Conservation (phyloP, 192 early-diverging fungal genomes). For the Pilaira anomala region DNA sequence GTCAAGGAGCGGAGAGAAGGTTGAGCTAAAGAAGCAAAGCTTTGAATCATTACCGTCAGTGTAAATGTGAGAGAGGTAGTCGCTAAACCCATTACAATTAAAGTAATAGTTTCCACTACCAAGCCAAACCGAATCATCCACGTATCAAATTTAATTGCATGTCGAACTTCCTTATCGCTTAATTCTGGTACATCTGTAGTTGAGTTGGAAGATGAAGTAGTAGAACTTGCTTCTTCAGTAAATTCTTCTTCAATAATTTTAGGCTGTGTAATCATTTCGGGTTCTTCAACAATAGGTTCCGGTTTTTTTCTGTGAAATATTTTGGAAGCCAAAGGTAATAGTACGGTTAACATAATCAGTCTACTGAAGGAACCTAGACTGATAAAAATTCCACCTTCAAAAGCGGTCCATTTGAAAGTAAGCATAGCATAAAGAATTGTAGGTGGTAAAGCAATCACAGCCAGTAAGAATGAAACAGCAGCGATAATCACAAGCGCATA, state of each 20-base stretch:
- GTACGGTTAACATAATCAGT: constrained; percentile 28
- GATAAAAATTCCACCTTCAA: constrained; percentile 41
- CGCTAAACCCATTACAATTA: constrained; percentile 33
- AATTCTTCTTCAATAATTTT: not conserved
- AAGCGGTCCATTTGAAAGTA: constrained; percentile 43
- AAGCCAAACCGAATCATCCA: constrained; percentile 45
- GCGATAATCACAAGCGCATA: constrained; percentile 26
- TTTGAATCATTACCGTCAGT: constrained; percentile 23
- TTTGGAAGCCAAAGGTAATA: constrained; percentile 36
- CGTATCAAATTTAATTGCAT: constrained; percentile 35
- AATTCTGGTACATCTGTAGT: not conserved
- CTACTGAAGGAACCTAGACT: constrained; percentile 25
- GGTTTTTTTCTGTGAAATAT: constrained; percentile 25
- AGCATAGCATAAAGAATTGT: constrained; percentile 42
- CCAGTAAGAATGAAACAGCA: constrained; percentile 19
- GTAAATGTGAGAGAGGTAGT: constrained; percentile 16
- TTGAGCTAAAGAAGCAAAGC: constrained; percentile 31
- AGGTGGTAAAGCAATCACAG: constrained; percentile 20
- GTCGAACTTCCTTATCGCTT: constrained; percentile 1
- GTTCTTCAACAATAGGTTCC: not conserved
- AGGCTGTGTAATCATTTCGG: not conserved
- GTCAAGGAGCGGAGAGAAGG: constrained; percentile 43
- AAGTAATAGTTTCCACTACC: constrained; percentile 28
- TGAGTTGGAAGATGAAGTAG: not conserved
- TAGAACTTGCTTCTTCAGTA: not conserved